These are phyloP conservation scores for Penicillium longicatenatum DNA, from an alignment of 495 filamentous ascomycete species.

Conservation along the genomic window DNA sequence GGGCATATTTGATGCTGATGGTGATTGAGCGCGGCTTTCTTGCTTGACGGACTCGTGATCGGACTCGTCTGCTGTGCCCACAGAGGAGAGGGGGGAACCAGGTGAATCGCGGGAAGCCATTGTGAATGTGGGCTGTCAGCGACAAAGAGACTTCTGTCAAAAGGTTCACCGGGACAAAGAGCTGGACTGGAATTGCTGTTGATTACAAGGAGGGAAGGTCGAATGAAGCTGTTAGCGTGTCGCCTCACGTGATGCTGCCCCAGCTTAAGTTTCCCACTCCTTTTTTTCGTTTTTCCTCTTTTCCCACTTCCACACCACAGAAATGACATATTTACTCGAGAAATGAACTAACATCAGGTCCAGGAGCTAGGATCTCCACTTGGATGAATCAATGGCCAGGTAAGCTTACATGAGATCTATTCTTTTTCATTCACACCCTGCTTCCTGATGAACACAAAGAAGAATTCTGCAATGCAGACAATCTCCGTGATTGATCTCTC, in stretches of 20 bases:
- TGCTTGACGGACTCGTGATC: constrained; percentile 52
- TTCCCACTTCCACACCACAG: not conserved
- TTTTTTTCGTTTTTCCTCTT: not conserved
- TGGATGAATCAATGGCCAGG: constrained; percentile 10
- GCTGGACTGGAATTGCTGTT: not conserved
- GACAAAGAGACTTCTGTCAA: constrained; percentile 1
- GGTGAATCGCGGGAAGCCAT: constrained; percentile 49
- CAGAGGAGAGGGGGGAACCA: constrained; percentile 54
- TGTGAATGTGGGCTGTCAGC: constrained; percentile 4
- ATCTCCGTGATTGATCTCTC: constrained; percentile 37
- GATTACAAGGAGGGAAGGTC: not conserved
- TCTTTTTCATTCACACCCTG: constrained; percentile 9
- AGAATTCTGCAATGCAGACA: constrained; percentile 63
- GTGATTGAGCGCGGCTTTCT: constrained; percentile 41
- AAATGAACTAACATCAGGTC: not conserved
- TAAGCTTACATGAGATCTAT: not conserved
- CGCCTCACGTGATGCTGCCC: not conserved
- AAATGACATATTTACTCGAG: not conserved
- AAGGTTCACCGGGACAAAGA: not conserved
- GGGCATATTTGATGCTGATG: constrained; percentile 46
- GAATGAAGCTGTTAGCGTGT: not conserved
- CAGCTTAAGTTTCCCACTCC: not conserved
- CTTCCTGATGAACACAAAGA: constrained; percentile 46
- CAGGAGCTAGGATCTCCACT: not conserved
- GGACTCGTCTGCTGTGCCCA: constrained; percentile 50